Conservation (phyloP, 805 yeast species). For the Spathaspora boniae region DNA sequence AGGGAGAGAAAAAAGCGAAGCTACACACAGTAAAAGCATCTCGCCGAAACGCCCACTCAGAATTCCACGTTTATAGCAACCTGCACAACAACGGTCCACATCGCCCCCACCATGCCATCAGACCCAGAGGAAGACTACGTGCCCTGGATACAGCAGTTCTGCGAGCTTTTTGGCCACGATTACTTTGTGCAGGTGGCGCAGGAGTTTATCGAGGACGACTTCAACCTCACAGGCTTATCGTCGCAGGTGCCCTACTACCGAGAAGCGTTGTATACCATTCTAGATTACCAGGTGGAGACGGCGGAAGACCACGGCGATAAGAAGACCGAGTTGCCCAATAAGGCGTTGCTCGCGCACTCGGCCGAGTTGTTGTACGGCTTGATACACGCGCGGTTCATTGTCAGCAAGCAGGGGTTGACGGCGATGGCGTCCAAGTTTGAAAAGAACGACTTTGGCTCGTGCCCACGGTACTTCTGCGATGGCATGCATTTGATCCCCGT, state of each 20-base stretch:
- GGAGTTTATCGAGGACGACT: constrained; percentile 94
- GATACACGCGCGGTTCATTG: constrained; percentile 87
- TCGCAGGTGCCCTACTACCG: constrained; percentile 85
- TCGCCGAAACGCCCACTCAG: neutral
- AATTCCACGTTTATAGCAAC: neutral
- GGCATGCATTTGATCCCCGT: constrained; percentile 88
- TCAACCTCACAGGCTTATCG: constrained; percentile 86
- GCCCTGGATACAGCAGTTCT: constrained; percentile 81
- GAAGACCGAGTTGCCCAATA: constrained; percentile 51
- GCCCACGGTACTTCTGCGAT: constrained; percentile 87
- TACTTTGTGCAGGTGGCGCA: constrained; percentile 89
- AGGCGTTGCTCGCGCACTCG: constrained; percentile 78
- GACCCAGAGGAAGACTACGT: constrained; percentile 55
- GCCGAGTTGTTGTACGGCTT: constrained; percentile 92
- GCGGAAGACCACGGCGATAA: constrained; percentile 29
- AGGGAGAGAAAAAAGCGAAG: neutral
- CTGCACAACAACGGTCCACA: neutral
- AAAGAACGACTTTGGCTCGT: constrained; percentile 81
- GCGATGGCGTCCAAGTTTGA: constrained; percentile 94
- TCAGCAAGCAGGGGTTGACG: constrained; percentile 85
- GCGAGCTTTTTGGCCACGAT: constrained; percentile 78
- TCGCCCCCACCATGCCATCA: constrained; percentile 27
- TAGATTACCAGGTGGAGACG: constrained; percentile 70
- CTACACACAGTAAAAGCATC: neutral
- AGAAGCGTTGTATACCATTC: constrained; percentile 85